A percentile compares a stretch with the other conserved stretches of the same genome.
These are phyloP conservation scores for Ustanciosporium gigantosporum DNA, from an alignment of 1,284 basidiomycete genomes.

Conservation along the genomic window DNA sequence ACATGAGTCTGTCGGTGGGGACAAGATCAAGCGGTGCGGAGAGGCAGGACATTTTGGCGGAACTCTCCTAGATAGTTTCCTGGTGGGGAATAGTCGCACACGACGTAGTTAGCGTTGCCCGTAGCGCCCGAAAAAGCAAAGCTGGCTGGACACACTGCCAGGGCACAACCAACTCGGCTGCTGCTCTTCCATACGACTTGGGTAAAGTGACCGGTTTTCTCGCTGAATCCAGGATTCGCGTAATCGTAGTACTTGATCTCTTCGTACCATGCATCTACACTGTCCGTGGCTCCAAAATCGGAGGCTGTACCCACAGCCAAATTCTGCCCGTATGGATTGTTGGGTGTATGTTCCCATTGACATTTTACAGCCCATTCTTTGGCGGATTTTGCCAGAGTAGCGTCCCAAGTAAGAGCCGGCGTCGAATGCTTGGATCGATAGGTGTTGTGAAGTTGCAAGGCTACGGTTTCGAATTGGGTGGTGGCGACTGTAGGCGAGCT, in stretches of 20 bases:
- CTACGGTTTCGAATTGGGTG: slow-evolving; percentile 5
- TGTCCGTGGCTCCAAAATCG: slow-evolving; percentile 12
- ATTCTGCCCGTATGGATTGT: slow-evolving; percentile 44
- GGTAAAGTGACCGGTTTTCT: slow-evolving; percentile 41
- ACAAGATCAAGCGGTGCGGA: too few species aligned
- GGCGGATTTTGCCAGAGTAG: slow-evolving; percentile 22
- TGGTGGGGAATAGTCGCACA: slow-evolving; percentile 40
- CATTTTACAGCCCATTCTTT: slow-evolving; percentile 17
- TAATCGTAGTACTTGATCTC: slow-evolving; percentile 33
- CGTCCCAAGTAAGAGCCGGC: slow-evolving; percentile 16
- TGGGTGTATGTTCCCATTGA: slow-evolving; percentile 33
- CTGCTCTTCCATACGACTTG: slow-evolving; percentile 42
- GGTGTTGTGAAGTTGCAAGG: slow-evolving; percentile 18
- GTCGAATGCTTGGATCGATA: slow-evolving; percentile 28
- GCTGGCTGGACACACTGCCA: slow-evolving; percentile 8
- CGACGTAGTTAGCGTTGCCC: slow-evolving; percentile 9
- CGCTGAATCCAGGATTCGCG: slow-evolving; percentile 13
- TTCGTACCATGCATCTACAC: slow-evolving; percentile 35
- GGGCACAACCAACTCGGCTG: slow-evolving; percentile 25
- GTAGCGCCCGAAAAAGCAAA: neutral
- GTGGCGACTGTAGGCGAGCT: slow-evolving; percentile 1
- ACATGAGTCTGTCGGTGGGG: too few species aligned
- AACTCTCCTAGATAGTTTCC: slow-evolving; percentile 34
- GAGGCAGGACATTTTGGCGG: slow-evolving; percentile 14
- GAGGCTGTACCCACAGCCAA: slow-evolving; percentile 18